Evolutionary conservation across 352 stramenopile genomes (phyloP), one percentile per base, ranked within the genome.

Genomic region (Phytophthora ohioensis): DNA sequence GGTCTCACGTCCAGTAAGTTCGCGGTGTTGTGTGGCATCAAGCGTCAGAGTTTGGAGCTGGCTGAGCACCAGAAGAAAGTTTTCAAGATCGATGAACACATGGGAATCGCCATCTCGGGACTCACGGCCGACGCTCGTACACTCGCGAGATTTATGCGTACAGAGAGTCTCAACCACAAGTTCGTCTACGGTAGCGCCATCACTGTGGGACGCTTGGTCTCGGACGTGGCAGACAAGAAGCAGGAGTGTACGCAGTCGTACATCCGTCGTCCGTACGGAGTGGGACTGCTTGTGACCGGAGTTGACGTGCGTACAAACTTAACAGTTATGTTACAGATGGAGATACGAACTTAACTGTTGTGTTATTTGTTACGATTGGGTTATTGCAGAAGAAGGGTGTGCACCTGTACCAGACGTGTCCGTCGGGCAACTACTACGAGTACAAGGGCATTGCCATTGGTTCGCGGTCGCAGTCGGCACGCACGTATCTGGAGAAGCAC

Each of bases 401-500:
- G 58, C 97, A 99, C 73, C 84, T 99, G 35, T 99, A 98, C 84
- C 94, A 99, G 86, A 99, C 98, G 21, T 99, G 96, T 82, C 98
- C 98, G 27, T 98, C 92, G 48, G 98, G 98, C 56, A 99, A 99
- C 82, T 97, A 99, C 76, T 99, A 98, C 74, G 98, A 99, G 86
- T 99, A 99, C 86, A 97, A 98, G 78, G 97, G 94, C 36, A 98
- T 97, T 49, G 97, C 97, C 64, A 99, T 99, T 87, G 98, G 98
- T 41, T 93, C 97, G 12, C 83, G 98, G 42, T 98, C 92, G 64
- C 98, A 99, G 85, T 98, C 91, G 49, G 97, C 97, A 42, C 94
- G 97, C 74, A 99, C 98, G 63, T 99, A 99, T 81, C 86, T 99
- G 45, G 98, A 99, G 84, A 99, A 99, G 82, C 94, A 99, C 81